Percentiles rank a stretch among this genome's conserved stretches.
phyloP scores from a whole-genome alignment of 2,329 filamentous ascomycete species.

The Cladobotryum protrusum region DNA sequence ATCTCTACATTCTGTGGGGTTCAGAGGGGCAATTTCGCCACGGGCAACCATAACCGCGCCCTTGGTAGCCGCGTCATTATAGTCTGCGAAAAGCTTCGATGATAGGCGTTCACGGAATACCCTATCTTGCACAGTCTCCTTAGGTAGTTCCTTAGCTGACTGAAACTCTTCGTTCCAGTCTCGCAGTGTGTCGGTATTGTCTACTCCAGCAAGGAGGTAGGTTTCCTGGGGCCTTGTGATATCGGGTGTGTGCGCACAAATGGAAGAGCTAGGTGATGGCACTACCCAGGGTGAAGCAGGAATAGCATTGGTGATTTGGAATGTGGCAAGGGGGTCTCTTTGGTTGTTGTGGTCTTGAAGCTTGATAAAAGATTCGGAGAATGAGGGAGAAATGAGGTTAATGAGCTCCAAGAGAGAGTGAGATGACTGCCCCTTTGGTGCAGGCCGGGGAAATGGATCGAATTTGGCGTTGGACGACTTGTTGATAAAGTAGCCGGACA shows the following conservation, averaged over 20 bases:
- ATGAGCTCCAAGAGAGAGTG: conserved; percentile 85
- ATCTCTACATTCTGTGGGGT: conserved; percentile 86
- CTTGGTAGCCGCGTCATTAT: conserved; percentile 88
- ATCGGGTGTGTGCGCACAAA: conserved; percentile 71
- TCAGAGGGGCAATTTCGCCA: conserved; percentile 87
- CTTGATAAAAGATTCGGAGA: conserved; percentile 66
- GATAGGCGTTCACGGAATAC: conserved; percentile 92
- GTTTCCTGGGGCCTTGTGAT: conserved; percentile 87
- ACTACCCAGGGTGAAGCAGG: conserved; percentile 91
- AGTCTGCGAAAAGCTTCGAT: conserved; percentile 95
- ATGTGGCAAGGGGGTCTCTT: conserved; percentile 83
- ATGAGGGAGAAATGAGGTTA: conserved; percentile 73
- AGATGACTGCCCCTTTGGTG: conserved; percentile 70
- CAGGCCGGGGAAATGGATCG: conserved; percentile 74
- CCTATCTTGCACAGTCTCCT: conserved; percentile 88
- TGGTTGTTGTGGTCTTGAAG: conserved; percentile 80
- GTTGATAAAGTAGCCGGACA: conserved; percentile 95
- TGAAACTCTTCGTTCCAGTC: conserved; percentile 99
- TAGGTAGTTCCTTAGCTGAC: conserved; percentile 88
- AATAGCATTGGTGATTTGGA: conserved; percentile 92
- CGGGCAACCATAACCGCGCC: conserved; percentile 88
- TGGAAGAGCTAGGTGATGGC: conserved; percentile 56
- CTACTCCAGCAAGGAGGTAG: conserved; percentile 81
- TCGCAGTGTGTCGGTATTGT: conserved; percentile 87
- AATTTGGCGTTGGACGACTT: conserved; percentile 94